These are phyloP conservation scores for Ceriops tagal DNA, from an alignment of 345 rosid species.

Conservation along the genomic window DNA sequence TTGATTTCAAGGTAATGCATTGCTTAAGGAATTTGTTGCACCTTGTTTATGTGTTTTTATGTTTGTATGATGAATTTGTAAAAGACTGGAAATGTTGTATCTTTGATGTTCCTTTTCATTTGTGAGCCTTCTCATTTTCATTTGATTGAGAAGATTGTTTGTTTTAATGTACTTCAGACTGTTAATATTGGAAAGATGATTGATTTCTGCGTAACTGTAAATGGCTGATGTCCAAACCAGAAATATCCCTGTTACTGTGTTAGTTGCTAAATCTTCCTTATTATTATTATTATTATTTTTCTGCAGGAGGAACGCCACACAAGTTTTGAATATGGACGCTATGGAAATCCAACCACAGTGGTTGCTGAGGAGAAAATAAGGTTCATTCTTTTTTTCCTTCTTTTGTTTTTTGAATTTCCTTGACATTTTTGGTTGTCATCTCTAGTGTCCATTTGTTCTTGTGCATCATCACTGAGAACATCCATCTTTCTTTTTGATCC, in stretches of 20 bases:
- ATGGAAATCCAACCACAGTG: constrained; percentile 93
- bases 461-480: background rate
- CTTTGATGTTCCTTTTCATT: no score
- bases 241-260: no score
- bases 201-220: no score
- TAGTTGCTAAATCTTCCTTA: background rate
- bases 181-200: no score
- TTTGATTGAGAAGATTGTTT: no score
- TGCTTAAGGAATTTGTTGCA: no score
- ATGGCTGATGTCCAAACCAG: no score
- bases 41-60: no score
- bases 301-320: constrained; percentile 69
- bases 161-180: no score
- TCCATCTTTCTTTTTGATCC: constrained; percentile 9
- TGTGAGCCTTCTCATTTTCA: no score
- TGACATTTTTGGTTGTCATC: background rate
- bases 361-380: constrained; percentile 84
- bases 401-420: background rate
- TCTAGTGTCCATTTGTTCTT: background rate
- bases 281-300: constrained; percentile 12
- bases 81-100: no score
- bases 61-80: no score
- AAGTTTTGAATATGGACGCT: constrained; percentile 95
- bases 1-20: constrained; percentile 79
- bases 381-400: constrained; percentile 29